phyloP scores from a whole-genome alignment of 179 eudicot genomes.

The Monotropa hypopitys region DNA sequence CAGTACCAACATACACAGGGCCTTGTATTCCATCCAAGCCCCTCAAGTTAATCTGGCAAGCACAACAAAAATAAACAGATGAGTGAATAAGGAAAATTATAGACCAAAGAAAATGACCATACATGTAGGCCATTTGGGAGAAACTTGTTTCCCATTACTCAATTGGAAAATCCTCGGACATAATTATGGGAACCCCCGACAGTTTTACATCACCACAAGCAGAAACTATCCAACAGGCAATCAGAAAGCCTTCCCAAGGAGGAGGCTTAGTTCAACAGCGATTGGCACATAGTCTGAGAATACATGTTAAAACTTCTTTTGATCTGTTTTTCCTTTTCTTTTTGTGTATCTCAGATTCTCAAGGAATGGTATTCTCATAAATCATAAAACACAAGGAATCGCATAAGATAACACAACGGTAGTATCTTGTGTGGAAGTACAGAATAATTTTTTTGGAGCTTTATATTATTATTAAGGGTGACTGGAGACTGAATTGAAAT shows the following conservation, averaged over 20 bases:
- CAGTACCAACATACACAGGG: constrained; percentile 76
- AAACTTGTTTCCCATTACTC: background rate
- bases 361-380: background rate
- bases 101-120: background rate
- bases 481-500: constrained; percentile 5
- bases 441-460: background rate
- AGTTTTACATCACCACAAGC: background rate
- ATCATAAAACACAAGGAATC: background rate
- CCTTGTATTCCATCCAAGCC: constrained; percentile 86
- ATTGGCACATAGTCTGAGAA: background rate
- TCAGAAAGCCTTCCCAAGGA: background rate
- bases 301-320: background rate
- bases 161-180: background rate
- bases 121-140: background rate
- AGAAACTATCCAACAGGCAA: background rate
- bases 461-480: background rate
- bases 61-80: background rate
- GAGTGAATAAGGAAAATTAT: background rate
- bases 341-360: background rate
- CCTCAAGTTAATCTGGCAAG: constrained; percentile 61
- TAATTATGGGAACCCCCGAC: background rate
- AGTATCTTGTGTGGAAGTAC: constrained; percentile 1
- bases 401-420: background rate
- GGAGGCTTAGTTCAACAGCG: background rate
- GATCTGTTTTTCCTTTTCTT: background rate